Conservation (phyloP, 306 rosid genomes). For the Casuarina cunninghamiana region DNA sequence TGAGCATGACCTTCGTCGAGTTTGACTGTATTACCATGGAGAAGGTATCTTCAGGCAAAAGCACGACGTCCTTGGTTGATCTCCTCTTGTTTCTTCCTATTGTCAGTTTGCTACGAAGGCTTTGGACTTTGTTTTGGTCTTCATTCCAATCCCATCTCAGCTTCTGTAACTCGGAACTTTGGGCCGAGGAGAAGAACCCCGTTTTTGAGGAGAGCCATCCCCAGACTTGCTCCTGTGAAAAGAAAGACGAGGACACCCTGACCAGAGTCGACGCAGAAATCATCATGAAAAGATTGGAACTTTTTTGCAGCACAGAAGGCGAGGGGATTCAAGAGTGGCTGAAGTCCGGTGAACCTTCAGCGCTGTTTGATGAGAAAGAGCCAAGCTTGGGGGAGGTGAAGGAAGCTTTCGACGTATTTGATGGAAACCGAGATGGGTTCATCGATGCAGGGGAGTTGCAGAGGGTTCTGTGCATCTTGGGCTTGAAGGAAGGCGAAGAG, state of each 20-base stretch:
- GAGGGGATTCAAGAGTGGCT: conserved; percentile 42
- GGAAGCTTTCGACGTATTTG: conserved; percentile 84
- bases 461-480: conserved; percentile 56
- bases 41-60: conserved; percentile 10
- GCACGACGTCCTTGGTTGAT: conserved; percentile 19
- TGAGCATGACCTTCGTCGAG: conserved; percentile 14
- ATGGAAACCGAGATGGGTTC: conserved; percentile 73
- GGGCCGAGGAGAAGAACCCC: conserved; percentile 8
- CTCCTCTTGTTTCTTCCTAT: neutral
- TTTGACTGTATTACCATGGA: conserved; percentile 33
- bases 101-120: conserved; percentile 6
- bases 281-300: conserved; percentile 59
- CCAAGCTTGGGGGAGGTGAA: conserved; percentile 86
- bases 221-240: conserved; percentile 3
- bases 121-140: conserved; percentile 26
- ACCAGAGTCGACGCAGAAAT: conserved; percentile 50
- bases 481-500: conserved; percentile 49
- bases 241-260: conserved; percentile 38
- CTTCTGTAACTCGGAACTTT: conserved; percentile 22
- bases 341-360: conserved; percentile 42
- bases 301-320: conserved; percentile 53
- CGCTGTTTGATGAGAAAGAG: conserved; percentile 73
- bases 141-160: conserved; percentile 22
- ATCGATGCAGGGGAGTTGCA: conserved; percentile 74
- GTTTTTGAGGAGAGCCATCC: conserved; percentile 23